phyloP scores from a whole-genome alignment of 768 basidiomycete species.

The Suillus tomentosus region DNA sequence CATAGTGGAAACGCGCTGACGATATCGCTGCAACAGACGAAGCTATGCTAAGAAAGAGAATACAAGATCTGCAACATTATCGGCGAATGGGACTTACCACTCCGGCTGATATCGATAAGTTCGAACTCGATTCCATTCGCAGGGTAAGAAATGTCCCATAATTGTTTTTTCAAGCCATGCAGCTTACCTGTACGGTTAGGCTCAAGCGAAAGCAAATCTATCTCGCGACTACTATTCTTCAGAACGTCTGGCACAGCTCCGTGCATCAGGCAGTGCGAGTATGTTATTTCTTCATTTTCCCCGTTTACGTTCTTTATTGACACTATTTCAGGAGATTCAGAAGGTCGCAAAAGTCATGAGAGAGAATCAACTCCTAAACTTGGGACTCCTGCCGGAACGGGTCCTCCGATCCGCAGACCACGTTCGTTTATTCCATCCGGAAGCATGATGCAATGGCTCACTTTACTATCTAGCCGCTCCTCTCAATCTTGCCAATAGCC shows the following conservation, averaged over 20 bases:
- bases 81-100: slow-evolving; percentile 84
- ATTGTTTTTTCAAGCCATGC: background rate
- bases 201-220: slow-evolving; percentile 60
- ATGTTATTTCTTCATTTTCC: slow-evolving; percentile 41
- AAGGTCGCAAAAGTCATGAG: slow-evolving; percentile 60
- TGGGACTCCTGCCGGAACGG: slow-evolving; percentile 36
- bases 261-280: slow-evolving; percentile 47
- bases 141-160: slow-evolving; percentile 50
- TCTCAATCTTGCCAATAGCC: slow-evolving; percentile 89
- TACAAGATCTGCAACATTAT: slow-evolving; percentile 90
- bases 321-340: slow-evolving; percentile 45
- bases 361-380: slow-evolving; percentile 60
- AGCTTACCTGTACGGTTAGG: slow-evolving; percentile 37
- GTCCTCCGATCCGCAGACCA: slow-evolving; percentile 43
- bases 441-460: slow-evolving; percentile 4
- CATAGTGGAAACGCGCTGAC: background rate
- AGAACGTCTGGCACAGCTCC: slow-evolving; percentile 52
- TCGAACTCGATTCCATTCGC: slow-evolving; percentile 71
- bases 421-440: slow-evolving; percentile 33
- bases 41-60: slow-evolving; percentile 80
- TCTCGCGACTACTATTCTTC: slow-evolving; percentile 57
- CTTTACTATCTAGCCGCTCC: slow-evolving; percentile 47
- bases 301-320: slow-evolving; percentile 1
- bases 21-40: slow-evolving; percentile 61
- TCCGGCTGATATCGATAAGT: slow-evolving; percentile 88